Conservation (phyloP, 441 rosid species). For the Pelargonium cotyledonis region DNA sequence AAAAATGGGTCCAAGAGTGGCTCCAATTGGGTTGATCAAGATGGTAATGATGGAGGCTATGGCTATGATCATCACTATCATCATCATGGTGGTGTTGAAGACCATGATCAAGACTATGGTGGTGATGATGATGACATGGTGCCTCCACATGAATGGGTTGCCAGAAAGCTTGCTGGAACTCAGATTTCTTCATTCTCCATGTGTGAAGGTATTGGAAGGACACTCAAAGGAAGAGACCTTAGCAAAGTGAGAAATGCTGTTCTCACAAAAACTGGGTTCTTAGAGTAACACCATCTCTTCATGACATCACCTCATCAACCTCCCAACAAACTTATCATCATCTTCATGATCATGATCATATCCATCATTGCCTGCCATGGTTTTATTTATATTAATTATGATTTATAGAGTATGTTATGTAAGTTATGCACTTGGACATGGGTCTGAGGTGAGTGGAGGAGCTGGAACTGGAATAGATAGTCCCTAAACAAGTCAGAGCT, state of each 20-base stretch:
- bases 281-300: slow-evolving; percentile 41
- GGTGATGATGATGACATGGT: slow-evolving; percentile 49
- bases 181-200: slow-evolving; percentile 84
- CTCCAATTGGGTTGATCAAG: slow-evolving; percentile 15
- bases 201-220: slow-evolving; percentile 90
- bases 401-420: slow-evolving; percentile 7
- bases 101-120: slow-evolving; percentile 20
- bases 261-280: slow-evolving; percentile 84
- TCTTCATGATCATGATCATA: slow-evolving; percentile 23
- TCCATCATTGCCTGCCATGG: slow-evolving; percentile 26
- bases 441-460: slow-evolving; percentile 2
- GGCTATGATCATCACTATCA: slow-evolving; percentile 5
- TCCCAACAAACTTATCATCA: slow-evolving; percentile 3
- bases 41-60: background rate
- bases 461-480: slow-evolving; percentile 8
- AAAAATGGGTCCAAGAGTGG: slow-evolving; percentile 11
- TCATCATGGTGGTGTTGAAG: slow-evolving; percentile 19
- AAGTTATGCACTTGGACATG: too few relatives aligned
- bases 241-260: slow-evolving; percentile 87
- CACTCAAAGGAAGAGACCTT: slow-evolving; percentile 95
- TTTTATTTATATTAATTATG: background rate
- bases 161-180: slow-evolving; percentile 68
- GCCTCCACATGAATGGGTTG: slow-evolving; percentile 97
- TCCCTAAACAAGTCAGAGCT: slow-evolving; percentile 21
- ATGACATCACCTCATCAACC: slow-evolving; percentile 5